These are phyloP conservation scores for Yamadazyma sp. DNA, from an alignment of 1,139 yeast species.

Conservation along the genomic window DNA sequence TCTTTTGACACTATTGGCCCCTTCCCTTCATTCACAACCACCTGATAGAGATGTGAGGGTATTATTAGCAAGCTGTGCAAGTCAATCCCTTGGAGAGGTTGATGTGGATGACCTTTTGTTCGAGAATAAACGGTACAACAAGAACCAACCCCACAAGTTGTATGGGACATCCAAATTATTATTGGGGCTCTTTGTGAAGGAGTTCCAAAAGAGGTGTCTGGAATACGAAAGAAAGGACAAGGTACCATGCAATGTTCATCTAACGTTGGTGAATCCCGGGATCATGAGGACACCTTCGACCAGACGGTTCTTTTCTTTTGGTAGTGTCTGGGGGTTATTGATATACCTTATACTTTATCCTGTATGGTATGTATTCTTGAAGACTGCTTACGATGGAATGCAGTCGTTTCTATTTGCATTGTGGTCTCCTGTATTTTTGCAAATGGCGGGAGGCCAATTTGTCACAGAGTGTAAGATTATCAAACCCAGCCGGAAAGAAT, in stretches of 20 bases:
- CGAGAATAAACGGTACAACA: constrained; percentile 60
- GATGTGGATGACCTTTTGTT: constrained; percentile 69
- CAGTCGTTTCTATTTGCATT: constrained; percentile 73
- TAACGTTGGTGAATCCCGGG: constrained; percentile 89
- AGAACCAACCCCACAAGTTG: constrained; percentile 65
- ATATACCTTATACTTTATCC: constrained; percentile 75
- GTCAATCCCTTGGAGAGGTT: constrained; percentile 71
- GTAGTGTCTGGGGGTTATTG: constrained; percentile 68
- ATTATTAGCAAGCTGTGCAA: constrained; percentile 69
- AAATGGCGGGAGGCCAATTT: constrained; percentile 62
- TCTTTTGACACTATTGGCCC: constrained; percentile 72
- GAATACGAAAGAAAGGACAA: constrained; percentile 61
- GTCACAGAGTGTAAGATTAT: constrained; percentile 71
- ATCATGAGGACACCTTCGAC: constrained; percentile 85
- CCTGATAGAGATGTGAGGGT: constrained; percentile 92
- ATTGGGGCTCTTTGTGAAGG: constrained; percentile 70
- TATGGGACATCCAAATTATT: constrained; percentile 82
- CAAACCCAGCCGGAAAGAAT: constrained; percentile 62
- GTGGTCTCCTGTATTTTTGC: constrained; percentile 66
- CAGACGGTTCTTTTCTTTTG: constrained; percentile 75
- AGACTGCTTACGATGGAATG: constrained; percentile 74
- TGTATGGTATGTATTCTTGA: constrained; percentile 75
- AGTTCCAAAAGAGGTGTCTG: constrained; percentile 65
- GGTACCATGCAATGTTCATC: constrained; percentile 66
- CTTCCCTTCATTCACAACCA: constrained; percentile 83